Base-by-base conservation (phyloP, 305 asterid genomes). In the Plantago coronopus region DNA sequence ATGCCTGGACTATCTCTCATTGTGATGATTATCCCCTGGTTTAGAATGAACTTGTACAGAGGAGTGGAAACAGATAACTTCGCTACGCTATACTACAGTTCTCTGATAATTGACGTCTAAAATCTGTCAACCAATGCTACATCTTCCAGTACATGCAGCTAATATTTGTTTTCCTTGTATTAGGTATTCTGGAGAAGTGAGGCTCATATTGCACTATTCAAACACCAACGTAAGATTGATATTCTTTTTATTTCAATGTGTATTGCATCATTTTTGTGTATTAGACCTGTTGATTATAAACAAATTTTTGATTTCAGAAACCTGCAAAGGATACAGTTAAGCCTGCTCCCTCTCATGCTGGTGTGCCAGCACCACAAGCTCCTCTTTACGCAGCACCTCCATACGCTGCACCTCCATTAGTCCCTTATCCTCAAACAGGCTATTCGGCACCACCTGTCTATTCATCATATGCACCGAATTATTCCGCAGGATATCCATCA, bases 281-380 rank as follows among this genome's bases (percentile, higher is more conserved):
- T n/a, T 51, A 23, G 4, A n/a, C n/a, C n/a, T n/a, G n/a, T n/a
- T n/a, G n/a, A n/a, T n/a, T n/a, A n/a, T n/a, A n/a, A n/a, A n/a
- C n/a, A n/a, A n/a, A n/a, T n/a, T n/a, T n/a, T 27, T 12, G 38
- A 47, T 70, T 78, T 20, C 96, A 93, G 99, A 89, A 85, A 67
- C 81, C 85, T 4, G 82, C 79, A 65, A 78, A 68, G 48, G 23
- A 58, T 59, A 76, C 72, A 0, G 85, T 84, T 58, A 81, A 87
- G 31, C 78, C 93, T 0, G 81, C 80, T 62, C 78, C 84, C 22
- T 74, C 78, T 7, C 74, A 72, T 68, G 57, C 67, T 13, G 29
- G 72, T 13, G 55, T 63, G 34, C 70, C 74, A 6, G 59, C 63
- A 40, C 77, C 69, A 18, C 88, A 79, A 16, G 66, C 29, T 40